Percentiles rank a stretch among this genome's conserved stretches.
Conservation (phyloP, 257 asterid genomes). For the Scutellaria barbata region DNA sequence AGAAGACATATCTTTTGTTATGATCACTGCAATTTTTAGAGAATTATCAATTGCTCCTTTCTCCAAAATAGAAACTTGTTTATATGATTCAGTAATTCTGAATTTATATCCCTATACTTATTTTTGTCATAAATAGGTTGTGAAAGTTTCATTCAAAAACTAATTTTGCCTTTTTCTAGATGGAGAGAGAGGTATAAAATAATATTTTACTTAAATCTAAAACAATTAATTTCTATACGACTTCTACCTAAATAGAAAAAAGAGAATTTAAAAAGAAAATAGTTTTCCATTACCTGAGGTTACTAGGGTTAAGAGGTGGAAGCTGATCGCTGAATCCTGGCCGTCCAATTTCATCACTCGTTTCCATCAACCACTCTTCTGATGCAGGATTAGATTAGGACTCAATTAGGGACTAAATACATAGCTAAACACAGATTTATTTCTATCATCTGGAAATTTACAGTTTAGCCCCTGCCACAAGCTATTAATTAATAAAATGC, state of each 20-base stretch:
- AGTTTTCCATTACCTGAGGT: constrained; percentile 52
- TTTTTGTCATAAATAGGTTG: too few relatives aligned
- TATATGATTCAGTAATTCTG: too few relatives aligned
- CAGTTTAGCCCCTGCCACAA: background rate
- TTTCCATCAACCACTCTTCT: constrained; percentile 71
- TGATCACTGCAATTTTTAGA: too few relatives aligned
- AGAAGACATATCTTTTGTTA: background rate
- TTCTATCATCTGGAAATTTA: background rate
- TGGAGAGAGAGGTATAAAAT: background rate
- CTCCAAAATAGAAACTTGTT: too few relatives aligned
- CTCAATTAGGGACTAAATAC: constrained; percentile 5
- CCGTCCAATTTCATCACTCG: constrained; percentile 48
- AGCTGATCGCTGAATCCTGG: constrained; percentile 46
- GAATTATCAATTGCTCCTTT: too few relatives aligned
- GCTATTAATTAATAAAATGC: background rate
- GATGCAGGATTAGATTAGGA: constrained; percentile 29
- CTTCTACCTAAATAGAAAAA: too few relatives aligned
- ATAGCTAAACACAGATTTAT: background rate
- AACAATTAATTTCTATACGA: too few relatives aligned
- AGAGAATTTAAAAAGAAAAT: background rate
- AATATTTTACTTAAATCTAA: background rate
- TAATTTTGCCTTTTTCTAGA: too few relatives aligned
- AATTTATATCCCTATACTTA: too few relatives aligned
- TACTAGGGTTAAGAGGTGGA: constrained; percentile 23
- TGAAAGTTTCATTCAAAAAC: too few relatives aligned